Base-by-base conservation (phyloP, 2,329 filamentous ascomycete species). In the Fusarium humuli region DNA sequence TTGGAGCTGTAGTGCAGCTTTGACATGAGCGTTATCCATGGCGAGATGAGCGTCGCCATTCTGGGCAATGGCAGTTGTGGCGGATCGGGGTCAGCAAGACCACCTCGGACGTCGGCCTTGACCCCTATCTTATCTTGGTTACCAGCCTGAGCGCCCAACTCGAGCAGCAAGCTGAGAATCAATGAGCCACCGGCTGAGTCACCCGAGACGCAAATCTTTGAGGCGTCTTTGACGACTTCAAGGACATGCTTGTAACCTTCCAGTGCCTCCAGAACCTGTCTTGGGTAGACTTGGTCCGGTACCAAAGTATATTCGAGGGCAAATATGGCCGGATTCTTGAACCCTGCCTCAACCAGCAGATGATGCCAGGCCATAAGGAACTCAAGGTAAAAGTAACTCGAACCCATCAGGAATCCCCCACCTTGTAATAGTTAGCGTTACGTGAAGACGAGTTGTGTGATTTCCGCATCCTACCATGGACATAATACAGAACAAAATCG, bases 381-480 rank as follows among this genome's bases (percentile, higher is more conserved):
- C 75, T 97, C 94, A 37, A 94, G 86, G 78, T 97, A 97, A 79
- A 97, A 97, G 81, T 92, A 92, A 20, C 87, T 84, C 14, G 92
- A 94, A 5, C 93, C 94, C 90, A 97, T 92, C 9, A 89, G 88
- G 77, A 97, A 96, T 1, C 94, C 94, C 23, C 94, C 94, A 18
- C 92, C 90, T 92, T 42, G 20, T 37, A 55, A 53, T 10, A 45
- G 27, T 59, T 47, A 67, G 72, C 23, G 23, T 63, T 18, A 47
- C 37, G 44, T 22, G 32, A 40, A 32, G 25, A 46, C 30, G 12
- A 40, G 18, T 5, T 13, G 16, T 10, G 41, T 32, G 7, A n/a
- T 27, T 20, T 40, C 45, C 16, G 14, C 48, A 42, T 29, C 83
- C 72, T 81, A 91, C 91, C 93, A 77, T 97, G 93, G 42, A 88